Evolutionary conservation across 352 stramenopile species (phyloP).

Genomic region (Pythium monospermum): DNA sequence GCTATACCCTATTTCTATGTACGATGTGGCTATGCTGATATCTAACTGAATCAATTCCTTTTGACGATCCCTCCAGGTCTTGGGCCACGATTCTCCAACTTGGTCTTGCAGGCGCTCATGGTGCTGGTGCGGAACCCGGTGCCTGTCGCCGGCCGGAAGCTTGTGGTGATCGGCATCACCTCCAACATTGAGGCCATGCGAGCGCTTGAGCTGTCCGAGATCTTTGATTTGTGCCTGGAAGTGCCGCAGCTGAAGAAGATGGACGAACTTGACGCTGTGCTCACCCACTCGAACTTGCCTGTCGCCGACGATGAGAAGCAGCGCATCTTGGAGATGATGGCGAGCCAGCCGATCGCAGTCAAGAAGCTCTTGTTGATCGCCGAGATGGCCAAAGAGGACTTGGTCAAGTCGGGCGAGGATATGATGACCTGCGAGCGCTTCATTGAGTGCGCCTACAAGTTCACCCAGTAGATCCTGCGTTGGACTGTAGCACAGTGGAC

Average conservation of each 20-base stretch:
- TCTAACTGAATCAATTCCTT: conserved; percentile 2
- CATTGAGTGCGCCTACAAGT: conserved; percentile 83
- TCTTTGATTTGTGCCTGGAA: conserved; percentile 93
- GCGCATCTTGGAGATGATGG: conserved; percentile 64
- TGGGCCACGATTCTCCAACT: conserved; percentile 97
- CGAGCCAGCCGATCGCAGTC: conserved; percentile 94
- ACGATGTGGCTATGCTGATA: not conserved
- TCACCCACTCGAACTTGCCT: conserved; percentile 77
- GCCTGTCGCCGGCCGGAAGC: conserved; percentile 89
- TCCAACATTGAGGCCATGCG: conserved; percentile 90
- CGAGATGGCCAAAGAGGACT: conserved; percentile 95
- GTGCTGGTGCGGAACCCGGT: conserved; percentile 98
- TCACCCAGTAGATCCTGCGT: conserved; percentile 34
- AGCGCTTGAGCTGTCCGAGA: conserved; percentile 90
- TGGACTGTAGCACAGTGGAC: too few species aligned
- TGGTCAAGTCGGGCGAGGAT: conserved; percentile 53
- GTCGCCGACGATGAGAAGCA: conserved; percentile 62
- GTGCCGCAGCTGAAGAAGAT: conserved; percentile 90
- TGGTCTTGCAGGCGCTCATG: conserved; percentile 97
- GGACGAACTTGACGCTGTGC: conserved; percentile 84
- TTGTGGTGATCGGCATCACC: conserved; percentile 96
- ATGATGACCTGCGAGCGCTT: conserved; percentile 72
- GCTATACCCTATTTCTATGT: not conserved
- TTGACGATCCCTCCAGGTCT: conserved; percentile 51
- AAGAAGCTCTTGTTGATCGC: conserved; percentile 97